These are phyloP conservation scores for Cerioporus squamosus DNA, from an alignment of 1,284 basidiomycete species.

Conservation along the genomic window DNA sequence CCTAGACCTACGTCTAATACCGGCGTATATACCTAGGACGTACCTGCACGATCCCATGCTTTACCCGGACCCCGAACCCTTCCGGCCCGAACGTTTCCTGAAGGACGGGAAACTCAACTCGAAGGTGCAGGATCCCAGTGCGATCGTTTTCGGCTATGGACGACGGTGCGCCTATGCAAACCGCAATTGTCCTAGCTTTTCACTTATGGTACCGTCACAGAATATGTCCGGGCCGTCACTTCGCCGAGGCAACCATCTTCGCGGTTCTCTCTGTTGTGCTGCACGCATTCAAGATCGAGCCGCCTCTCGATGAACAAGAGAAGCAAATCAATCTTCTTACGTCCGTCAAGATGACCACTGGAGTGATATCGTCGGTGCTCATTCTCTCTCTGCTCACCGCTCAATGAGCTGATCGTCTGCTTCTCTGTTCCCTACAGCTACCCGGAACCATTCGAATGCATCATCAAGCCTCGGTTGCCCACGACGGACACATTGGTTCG, in stretches of 20 bases:
- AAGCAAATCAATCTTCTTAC: not conserved
- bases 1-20: too few species aligned
- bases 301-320: slow-evolving; percentile 1
- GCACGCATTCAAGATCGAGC: slow-evolving; percentile 5
- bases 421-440: too few species aligned
- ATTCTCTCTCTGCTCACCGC: too few species aligned
- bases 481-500: too few species aligned
- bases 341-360: not conserved
- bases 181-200: not conserved
- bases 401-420: too few species aligned
- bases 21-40: slow-evolving; percentile 5
- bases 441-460: too few species aligned
- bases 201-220: not conserved
- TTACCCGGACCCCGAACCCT: slow-evolving; percentile 20
- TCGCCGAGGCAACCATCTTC: slow-evolving; percentile 13
- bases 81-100: slow-evolving; percentile 23
- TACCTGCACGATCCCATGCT: slow-evolving; percentile 9
- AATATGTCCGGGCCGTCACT: slow-evolving; percentile 17
- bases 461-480: too few species aligned
- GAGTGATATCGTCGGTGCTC: not conserved
- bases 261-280: slow-evolving; percentile 7
- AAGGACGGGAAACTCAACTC: slow-evolving; percentile 17
- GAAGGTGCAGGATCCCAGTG: slow-evolving; percentile 5
- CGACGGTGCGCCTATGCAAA: slow-evolving; percentile 8
- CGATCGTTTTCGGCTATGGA: slow-evolving; percentile 27